Evolutionary conservation across 352 stramenopile genomes (phyloP).

Genomic region (Pythium rishiriense): DNA sequence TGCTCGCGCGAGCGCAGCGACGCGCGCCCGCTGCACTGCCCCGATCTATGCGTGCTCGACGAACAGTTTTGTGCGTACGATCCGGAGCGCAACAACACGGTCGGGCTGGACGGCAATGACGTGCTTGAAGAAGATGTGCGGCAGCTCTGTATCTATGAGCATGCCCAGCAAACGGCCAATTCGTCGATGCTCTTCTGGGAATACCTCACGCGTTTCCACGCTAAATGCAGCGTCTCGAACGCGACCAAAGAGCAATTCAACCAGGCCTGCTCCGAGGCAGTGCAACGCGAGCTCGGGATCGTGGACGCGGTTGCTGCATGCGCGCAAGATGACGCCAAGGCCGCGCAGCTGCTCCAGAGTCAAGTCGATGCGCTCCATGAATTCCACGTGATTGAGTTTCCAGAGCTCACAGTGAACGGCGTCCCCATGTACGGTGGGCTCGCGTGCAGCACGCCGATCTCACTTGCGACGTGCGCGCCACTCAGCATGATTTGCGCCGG

Average conservation of each 20-base stretch:
- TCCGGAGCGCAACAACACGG: slow-evolving; percentile 30
- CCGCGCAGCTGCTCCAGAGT: slow-evolving; percentile 13
- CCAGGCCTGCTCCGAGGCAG: slow-evolving; percentile 10
- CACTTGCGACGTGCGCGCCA: slow-evolving; percentile 25
- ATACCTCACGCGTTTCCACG: slow-evolving; percentile 28
- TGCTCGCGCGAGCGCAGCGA: slow-evolving; percentile 9
- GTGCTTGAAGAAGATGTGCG: slow-evolving; percentile 32
- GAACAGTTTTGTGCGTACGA: slow-evolving; percentile 36
- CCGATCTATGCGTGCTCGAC: slow-evolving; percentile 29
- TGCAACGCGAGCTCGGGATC: slow-evolving; percentile 12
- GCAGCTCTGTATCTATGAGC: slow-evolving; percentile 30
- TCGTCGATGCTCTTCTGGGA: slow-evolving; percentile 28
- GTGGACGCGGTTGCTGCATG: slow-evolving; percentile 11
- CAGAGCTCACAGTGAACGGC: slow-evolving; percentile 33
- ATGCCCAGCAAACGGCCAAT: slow-evolving; percentile 15
- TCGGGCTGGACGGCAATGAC: slow-evolving; percentile 33
- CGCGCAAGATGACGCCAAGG: neutral
- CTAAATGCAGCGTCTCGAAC: slow-evolving; percentile 20
- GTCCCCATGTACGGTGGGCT: slow-evolving; percentile 24
- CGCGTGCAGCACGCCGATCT: slow-evolving; percentile 26
- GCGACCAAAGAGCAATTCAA: slow-evolving; percentile 21
- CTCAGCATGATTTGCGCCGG: slow-evolving; percentile 31
- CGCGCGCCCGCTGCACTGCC: slow-evolving; percentile 13
- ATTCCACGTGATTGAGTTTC: slow-evolving; percentile 30
- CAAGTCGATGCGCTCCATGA: slow-evolving; percentile 24